Evolutionary conservation across 192 early-diverging fungal species (phyloP).

Genomic region (Mortierella hygrophila): DNA sequence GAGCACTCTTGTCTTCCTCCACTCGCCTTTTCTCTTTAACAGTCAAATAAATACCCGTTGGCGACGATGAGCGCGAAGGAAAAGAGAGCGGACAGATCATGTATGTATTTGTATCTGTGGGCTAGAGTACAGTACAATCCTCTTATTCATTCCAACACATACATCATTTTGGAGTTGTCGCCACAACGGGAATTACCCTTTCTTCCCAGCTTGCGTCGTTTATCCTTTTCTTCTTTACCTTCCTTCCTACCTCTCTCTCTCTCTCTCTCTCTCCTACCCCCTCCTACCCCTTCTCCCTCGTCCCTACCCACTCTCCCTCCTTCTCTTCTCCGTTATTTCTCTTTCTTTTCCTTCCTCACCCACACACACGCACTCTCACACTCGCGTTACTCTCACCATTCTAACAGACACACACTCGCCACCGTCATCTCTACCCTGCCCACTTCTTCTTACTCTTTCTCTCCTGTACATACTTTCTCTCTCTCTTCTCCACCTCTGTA

Average conservation of each 20-base stretch:
- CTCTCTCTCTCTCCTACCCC: background rate
- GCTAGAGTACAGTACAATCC: too few species aligned
- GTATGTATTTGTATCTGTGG: too few species aligned
- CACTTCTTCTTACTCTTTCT: background rate
- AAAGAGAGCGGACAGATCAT: too few species aligned
- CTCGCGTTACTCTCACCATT: background rate
- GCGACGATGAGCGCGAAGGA: too few species aligned
- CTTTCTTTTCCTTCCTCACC: background rate
- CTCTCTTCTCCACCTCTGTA: background rate
- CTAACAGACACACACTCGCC: background rate
- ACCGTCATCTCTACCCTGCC: background rate
- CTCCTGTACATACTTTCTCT: background rate
- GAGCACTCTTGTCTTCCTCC: background rate
- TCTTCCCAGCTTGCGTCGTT: background rate
- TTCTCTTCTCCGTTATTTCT: background rate
- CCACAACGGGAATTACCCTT: background rate
- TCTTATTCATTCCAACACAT: too few species aligned
- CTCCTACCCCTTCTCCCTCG: background rate
- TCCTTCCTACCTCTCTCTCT: background rate
- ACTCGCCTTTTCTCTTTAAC: background rate
- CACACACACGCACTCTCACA: background rate
- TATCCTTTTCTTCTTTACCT: background rate
- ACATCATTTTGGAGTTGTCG: too few species aligned
- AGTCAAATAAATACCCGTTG: too few species aligned
- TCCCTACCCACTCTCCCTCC: background rate